Evolutionary conservation across 2,329 filamentous ascomycete species (phyloP), one percentile per base, ranked within the genome.

Genomic region (Xylariaceae sp.): DNA sequence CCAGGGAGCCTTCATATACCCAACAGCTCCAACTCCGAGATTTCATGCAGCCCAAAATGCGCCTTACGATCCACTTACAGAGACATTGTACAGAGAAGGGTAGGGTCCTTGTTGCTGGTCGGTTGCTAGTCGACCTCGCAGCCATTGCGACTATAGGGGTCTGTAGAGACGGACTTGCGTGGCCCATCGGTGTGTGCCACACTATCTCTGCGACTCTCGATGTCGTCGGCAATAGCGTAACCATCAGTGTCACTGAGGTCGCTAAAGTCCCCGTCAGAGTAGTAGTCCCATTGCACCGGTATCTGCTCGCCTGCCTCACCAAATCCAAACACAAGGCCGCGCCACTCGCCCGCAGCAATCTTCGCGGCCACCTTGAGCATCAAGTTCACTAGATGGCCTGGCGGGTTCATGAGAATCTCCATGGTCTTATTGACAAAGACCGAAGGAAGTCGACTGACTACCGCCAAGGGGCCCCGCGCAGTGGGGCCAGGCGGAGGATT

Each of bases 281-380:
- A 84, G 67, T 82, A 84, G 67, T 87, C 83, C 84, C 84, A 86
- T 51, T 82, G 76, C 2, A 85, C 83, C 1, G 80, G 79, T 30
- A 84, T 81, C 59, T 74, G 71, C 67, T 82, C 80, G 7, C 82
- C 82, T 13, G 74, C 71, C 57, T 85, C 82, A 37, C 78, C 78
- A 55, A 78, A 75, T 9, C 82, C 82, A 54, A 80, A 79, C 55
- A 84, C 77, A 66, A 82, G 74, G 62, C 83, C 88, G 69, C 82
- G 77, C 86, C 82, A 85, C 74, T 83, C 80, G 15, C 82, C 84
- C 35, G 79, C 79, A 1, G 86, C 82, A 62, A 96, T 90, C 62
- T 84, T 86, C 0, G 89, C 87, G 0, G 92, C 90, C 58, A 96
- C 90, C 58, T 86, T 85, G 3, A 96, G 81, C 80, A 96, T 92